phyloP scores from a whole-genome alignment of 1,284 basidiomycete species.

The Fistulinella staudtii region DNA sequence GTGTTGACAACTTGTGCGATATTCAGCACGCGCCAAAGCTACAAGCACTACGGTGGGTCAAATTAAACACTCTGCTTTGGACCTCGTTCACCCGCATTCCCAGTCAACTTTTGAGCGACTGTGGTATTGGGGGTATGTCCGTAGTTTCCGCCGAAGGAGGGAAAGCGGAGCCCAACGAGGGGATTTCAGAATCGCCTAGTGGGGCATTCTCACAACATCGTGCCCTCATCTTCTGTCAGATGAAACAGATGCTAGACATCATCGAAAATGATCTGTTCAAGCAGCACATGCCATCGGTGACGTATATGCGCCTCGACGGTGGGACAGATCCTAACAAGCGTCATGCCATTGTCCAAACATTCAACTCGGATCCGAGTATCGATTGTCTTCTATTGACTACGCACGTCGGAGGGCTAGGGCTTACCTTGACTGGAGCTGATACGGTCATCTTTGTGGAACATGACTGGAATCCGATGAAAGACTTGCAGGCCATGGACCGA shows the following conservation, averaged over 20 bases:
- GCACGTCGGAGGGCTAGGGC: constrained; percentile 92
- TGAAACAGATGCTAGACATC: constrained; percentile 98
- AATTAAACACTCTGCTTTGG: not conserved
- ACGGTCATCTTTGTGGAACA: constrained; percentile 99
- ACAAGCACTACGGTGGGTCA: constrained; percentile 76
- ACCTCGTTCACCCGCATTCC: constrained; percentile 5
- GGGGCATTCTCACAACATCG: constrained; percentile 88
- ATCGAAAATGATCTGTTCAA: constrained; percentile 95
- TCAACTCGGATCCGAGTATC: constrained; percentile 97
- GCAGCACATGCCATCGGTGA: constrained; percentile 88
- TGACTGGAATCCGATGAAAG: constrained; percentile 99
- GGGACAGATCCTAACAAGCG: constrained; percentile 86
- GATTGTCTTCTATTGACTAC: constrained; percentile 96
- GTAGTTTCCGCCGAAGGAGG: constrained; percentile 43
- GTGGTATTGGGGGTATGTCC: constrained; percentile 83
- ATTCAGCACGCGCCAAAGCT: constrained; percentile 94
- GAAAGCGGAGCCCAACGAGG: constrained; percentile 63
- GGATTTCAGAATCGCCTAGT: constrained; percentile 47
- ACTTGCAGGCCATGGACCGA: constrained; percentile 98
- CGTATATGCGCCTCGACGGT: constrained; percentile 98
- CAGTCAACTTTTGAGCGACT: constrained; percentile 92
- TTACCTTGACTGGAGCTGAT: constrained; percentile 97
- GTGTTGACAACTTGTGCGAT: constrained; percentile 58
- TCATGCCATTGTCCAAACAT: constrained; percentile 95
- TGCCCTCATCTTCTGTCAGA: constrained; percentile 98